Conservation (phyloP, 202 grass and related monocot genomes). For the Zizania palustris region DNA sequence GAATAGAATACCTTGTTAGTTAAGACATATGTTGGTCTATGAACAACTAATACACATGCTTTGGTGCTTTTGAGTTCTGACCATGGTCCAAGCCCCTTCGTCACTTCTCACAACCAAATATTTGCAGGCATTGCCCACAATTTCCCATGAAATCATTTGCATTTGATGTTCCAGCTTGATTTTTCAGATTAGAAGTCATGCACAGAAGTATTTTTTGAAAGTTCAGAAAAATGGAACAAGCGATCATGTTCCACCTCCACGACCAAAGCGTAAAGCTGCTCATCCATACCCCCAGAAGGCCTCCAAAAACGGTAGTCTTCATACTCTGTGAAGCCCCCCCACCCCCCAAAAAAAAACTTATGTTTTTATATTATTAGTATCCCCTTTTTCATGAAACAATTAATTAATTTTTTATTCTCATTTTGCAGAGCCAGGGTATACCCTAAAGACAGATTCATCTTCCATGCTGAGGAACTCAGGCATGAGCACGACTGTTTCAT, state of each 20-base stretch:
- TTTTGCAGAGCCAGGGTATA: slow-evolving; percentile 64
- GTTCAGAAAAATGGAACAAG: slow-evolving; percentile 98
- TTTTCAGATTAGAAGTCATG: slow-evolving; percentile 95
- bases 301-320: slow-evolving; percentile 76
- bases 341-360: no score
- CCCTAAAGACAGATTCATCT: slow-evolving; percentile 49
- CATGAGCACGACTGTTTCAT: slow-evolving; percentile 55
- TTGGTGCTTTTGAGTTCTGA: background rate
- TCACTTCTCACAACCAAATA: background rate
- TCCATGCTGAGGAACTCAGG: slow-evolving; percentile 56
- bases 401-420: slow-evolving; percentile 37
- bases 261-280: slow-evolving; percentile 96
- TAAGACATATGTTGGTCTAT: background rate
- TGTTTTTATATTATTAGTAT: no score
- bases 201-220: slow-evolving; percentile 97
- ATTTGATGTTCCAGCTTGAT: slow-evolving; percentile 2
- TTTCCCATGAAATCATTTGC: slow-evolving; percentile 1
- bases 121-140: slow-evolving; percentile 13
- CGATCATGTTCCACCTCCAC: slow-evolving; percentile 96
- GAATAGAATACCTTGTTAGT: background rate
- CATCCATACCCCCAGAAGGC: slow-evolving; percentile 99
- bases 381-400: slow-evolving; percentile 12
- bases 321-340: no score
- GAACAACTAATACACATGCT: background rate
- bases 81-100: background rate